Evolutionary conservation across 306 rosid genomes (phyloP), one percentile per base, ranked within the genome.

Genomic region (Quercus cerris): DNA sequence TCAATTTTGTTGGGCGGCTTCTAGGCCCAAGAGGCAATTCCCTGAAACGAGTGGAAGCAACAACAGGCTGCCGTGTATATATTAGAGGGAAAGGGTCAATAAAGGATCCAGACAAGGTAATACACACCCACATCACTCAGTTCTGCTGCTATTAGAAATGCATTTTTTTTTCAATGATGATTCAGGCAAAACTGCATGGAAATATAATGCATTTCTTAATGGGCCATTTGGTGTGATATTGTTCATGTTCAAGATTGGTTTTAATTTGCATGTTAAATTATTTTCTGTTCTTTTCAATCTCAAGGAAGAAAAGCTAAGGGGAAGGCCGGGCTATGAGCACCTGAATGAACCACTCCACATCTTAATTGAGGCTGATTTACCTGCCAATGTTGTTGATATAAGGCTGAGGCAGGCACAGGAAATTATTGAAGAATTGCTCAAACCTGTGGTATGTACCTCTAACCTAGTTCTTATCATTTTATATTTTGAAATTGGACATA

Each of bases 251-350:
- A 70, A 72, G 70, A 56, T 75, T 71, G 68, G 55, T 51, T 15
- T 70, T 61, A 9, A 35, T 68, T 38, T 76, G 23, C 68, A 27
- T 33, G 5, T 66, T 70, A 62, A 19, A 70, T 76, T 19, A 44
- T 75, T 73, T 62, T 18, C 56, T 76, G 33, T 76, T 56, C 72
- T 75, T 73, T 71, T 80, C 59, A 69, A 78, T 88, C 75, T 86
- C 54, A 71, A 92, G 98, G 98, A 94, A 85, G 97, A 94, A 87
- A 94, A 92, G 78, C 93, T 94, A 35, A 89, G 97, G 75, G 97
- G 98, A 92, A 85, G 97, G 78, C 98, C 98, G 14, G 98, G 98
- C 83, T 94, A 94, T 81, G 98, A 94, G 83, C 98, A 94, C 81
- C 91, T 94, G 81, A 94, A 90, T 41, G 98, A 94, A 81, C 97